Evolutionary conservation across 2,329 filamentous ascomycete genomes (phyloP).

Genomic region (Acarospora socialis): DNA sequence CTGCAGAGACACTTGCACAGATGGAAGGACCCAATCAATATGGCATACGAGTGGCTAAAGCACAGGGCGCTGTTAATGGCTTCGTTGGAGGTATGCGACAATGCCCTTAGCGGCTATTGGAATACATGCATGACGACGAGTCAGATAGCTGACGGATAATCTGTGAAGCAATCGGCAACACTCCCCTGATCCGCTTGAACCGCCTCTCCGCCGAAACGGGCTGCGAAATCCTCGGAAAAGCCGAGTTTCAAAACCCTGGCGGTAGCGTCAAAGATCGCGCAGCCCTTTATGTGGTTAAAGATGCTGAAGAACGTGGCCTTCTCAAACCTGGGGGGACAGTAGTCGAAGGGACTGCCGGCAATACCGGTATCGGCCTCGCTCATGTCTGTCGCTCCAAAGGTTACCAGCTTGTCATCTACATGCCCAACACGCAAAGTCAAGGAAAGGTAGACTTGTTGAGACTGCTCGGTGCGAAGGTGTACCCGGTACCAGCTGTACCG

Average conservation of each 20-base stretch:
- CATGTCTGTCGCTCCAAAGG: constrained; percentile 88
- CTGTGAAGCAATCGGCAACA: constrained; percentile 79
- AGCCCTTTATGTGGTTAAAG: constrained; percentile 81
- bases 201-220: constrained; percentile 78
- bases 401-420: constrained; percentile 96
- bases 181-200: constrained; percentile 82
- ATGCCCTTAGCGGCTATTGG: neutral
- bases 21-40: constrained; percentile 41
- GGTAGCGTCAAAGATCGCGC: constrained; percentile 94
- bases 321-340: constrained; percentile 80
- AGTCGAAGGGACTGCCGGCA: constrained; percentile 91
- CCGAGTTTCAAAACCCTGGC: constrained; percentile 97
- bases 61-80: constrained; percentile 64
- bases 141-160: constrained; percentile 8
- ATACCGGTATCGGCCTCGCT: constrained; percentile 93
- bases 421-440: constrained; percentile 97
- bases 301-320: constrained; percentile 79
- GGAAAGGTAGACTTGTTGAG: constrained; percentile 92
- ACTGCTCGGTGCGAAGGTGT: constrained; percentile 83
- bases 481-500: constrained; percentile 87
- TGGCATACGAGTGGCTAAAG: constrained; percentile 59
- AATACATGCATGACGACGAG: too few relatives aligned
- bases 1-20: constrained; percentile 31
- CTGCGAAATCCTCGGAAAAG: constrained; percentile 89
- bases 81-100: constrained; percentile 58